Percentiles rank a stretch among this genome's conserved stretches.
phyloP scores from a whole-genome alignment of 495 filamentous ascomycete genomes.

The Bacidia rubella region DNA sequence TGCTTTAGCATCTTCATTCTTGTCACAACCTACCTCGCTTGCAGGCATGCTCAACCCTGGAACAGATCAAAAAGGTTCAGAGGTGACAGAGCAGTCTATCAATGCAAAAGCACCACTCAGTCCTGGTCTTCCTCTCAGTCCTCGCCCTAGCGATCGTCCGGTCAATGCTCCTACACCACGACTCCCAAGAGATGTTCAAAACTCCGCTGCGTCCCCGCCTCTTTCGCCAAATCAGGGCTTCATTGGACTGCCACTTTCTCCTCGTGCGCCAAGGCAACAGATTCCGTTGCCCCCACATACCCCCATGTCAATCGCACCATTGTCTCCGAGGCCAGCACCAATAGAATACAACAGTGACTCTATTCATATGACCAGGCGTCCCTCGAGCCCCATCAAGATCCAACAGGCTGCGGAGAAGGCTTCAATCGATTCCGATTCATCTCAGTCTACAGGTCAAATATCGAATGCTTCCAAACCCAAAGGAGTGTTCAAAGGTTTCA shows the following conservation, averaged over 20 bases:
- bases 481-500: slow-evolving; percentile 50
- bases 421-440: background rate
- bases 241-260: slow-evolving; percentile 52
- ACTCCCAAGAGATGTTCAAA: slow-evolving; percentile 38
- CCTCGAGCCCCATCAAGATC: slow-evolving; percentile 9
- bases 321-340: slow-evolving; percentile 27
- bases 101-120: slow-evolving; percentile 51
- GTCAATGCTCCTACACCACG: slow-evolving; percentile 59
- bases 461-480: slow-evolving; percentile 1
- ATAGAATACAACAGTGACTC: slow-evolving; percentile 14
- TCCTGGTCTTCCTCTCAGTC: slow-evolving; percentile 66
- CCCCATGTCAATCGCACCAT: slow-evolving; percentile 36
- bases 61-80: slow-evolving; percentile 14
- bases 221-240: slow-evolving; percentile 48
- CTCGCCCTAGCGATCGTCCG: slow-evolving; percentile 65
- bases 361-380: background rate
- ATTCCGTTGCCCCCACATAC: slow-evolving; percentile 51
- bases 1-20: slow-evolving; percentile 8
- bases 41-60: slow-evolving; percentile 26
- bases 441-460: background rate
- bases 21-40: slow-evolving; percentile 24
- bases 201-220: slow-evolving; percentile 43
- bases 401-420: slow-evolving; percentile 8
- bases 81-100: slow-evolving; percentile 22
- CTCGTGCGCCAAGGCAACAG: slow-evolving; percentile 53